These are phyloP conservation scores for Leccinum truebloodii DNA, from an alignment of 768 basidiomycete genomes.

Conservation along the genomic window DNA sequence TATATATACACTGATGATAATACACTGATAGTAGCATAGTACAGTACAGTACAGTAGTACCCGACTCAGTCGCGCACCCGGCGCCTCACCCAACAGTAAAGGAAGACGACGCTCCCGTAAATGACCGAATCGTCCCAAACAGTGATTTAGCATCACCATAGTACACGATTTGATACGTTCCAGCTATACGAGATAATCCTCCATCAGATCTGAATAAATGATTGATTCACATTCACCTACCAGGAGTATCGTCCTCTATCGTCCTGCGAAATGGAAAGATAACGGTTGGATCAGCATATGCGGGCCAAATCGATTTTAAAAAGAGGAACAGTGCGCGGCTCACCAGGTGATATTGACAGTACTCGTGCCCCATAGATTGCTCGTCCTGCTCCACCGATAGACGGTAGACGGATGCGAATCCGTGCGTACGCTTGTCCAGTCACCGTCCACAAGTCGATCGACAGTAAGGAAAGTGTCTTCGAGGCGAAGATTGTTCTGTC, in stretches of 20 bases:
- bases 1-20: slow-evolving; percentile 37
- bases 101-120: slow-evolving; percentile 59
- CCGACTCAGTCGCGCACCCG: not conserved
- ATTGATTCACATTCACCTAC: slow-evolving; percentile 8
- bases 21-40: not conserved
- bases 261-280: slow-evolving; percentile 40
- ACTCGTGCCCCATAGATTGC: slow-evolving; percentile 58
- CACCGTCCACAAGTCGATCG: slow-evolving; percentile 48
- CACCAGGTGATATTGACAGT: slow-evolving; percentile 69
- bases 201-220: not conserved
- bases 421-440: slow-evolving; percentile 61
- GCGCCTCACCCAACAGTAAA: slow-evolving; percentile 49
- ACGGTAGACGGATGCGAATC: slow-evolving; percentile 81
- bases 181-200: slow-evolving; percentile 41
- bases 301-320: slow-evolving; percentile 8
- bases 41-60: not conserved
- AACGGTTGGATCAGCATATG: not conserved
- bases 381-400: slow-evolving; percentile 64
- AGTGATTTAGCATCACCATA: slow-evolving; percentile 74
- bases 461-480: slow-evolving; percentile 74
- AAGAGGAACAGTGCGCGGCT: slow-evolving; percentile 4
- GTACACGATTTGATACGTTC: slow-evolving; percentile 70
- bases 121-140: slow-evolving; percentile 60
- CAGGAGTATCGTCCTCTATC: slow-evolving; percentile 56
- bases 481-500: slow-evolving; percentile 73